A percentile compares a stretch with the other conserved stretches of the same genome.
These are phyloP conservation scores for Thalia dealbata DNA, from an alignment of 176 grass and related monocot species.

Conservation along the genomic window DNA sequence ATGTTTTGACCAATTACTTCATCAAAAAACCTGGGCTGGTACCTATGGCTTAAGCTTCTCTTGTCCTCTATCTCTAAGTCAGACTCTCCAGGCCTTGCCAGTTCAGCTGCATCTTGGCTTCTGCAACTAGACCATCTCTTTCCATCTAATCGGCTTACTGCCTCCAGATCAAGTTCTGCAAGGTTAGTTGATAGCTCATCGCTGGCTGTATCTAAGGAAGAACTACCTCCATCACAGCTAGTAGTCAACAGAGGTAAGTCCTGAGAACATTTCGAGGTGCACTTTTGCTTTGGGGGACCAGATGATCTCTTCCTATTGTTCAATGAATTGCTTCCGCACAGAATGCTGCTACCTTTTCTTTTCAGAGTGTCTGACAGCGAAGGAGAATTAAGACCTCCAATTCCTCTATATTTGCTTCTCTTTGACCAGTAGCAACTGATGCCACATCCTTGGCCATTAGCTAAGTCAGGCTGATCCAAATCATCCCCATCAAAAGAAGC, in stretches of 20 bases:
- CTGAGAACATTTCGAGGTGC: slow-evolving; percentile 41
- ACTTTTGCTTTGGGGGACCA: slow-evolving; percentile 34
- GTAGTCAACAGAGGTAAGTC: slow-evolving; percentile 44
- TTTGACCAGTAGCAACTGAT: slow-evolving; percentile 50
- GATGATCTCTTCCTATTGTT: slow-evolving; percentile 50
- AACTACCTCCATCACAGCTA: slow-evolving; percentile 47
- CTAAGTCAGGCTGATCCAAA: slow-evolving; percentile 39
- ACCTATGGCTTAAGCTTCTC: slow-evolving; percentile 91
- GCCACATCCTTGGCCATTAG: slow-evolving; percentile 43
- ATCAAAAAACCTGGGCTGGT: slow-evolving; percentile 63
- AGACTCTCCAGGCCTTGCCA: slow-evolving; percentile 17
- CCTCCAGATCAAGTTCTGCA: slow-evolving; percentile 83
- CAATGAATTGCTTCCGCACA: slow-evolving; percentile 60
- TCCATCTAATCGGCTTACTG: slow-evolving; percentile 67
- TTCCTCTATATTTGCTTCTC: slow-evolving; percentile 32
- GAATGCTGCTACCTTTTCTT: slow-evolving; percentile 66
- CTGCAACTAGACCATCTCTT: slow-evolving; percentile 86
- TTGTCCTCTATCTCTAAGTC: slow-evolving; percentile 30
- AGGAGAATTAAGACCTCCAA: slow-evolving; percentile 45
- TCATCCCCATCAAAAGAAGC: slow-evolving; percentile 76
- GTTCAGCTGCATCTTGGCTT: slow-evolving; percentile 49
- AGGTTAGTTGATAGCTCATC: slow-evolving; percentile 76
- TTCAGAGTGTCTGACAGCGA: slow-evolving; percentile 69
- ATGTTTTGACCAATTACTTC: slow-evolving; percentile 88
- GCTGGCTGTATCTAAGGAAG: slow-evolving; percentile 60